Percentiles rank a stretch among this genome's conserved stretches.
Conservation (phyloP, 345 rosid genomes). For the Sisymbrium irio region DNA sequence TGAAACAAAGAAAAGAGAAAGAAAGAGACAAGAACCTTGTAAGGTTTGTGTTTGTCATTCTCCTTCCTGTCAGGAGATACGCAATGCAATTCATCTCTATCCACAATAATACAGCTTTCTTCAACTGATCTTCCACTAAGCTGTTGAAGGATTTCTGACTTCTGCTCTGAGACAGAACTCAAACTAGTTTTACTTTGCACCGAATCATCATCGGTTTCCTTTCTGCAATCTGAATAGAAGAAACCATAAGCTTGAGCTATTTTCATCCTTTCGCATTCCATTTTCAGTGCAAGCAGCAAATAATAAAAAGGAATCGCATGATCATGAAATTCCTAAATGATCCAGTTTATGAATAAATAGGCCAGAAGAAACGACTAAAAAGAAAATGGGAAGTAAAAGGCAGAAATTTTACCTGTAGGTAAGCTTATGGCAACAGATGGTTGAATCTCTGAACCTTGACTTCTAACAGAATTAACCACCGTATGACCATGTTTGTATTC, state of each 20-base stretch:
- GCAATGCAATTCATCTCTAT: constrained; percentile 44
- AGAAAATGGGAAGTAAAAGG: background rate
- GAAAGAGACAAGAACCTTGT: constrained; percentile 46
- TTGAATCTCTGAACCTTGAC: constrained; percentile 20
- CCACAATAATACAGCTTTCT: constrained; percentile 65
- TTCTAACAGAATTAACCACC: constrained; percentile 18
- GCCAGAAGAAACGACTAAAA: background rate
- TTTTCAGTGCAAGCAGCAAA: background rate
- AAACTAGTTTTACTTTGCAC: constrained; percentile 5
- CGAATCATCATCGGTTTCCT: constrained; percentile 25
- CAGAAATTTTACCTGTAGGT: constrained; percentile 27
- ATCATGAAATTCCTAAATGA: background rate
- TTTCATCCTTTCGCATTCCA: background rate
- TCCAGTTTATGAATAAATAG: background rate
- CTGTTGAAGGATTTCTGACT: constrained; percentile 31
- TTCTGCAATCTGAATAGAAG: constrained; percentile 27
- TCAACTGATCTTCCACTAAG: constrained; percentile 42
- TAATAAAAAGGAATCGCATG: background rate
- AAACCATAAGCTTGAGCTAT: constrained; percentile 10
- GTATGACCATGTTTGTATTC: background rate
- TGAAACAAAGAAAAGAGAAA: constrained; percentile 2
- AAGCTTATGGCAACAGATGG: constrained; percentile 14
- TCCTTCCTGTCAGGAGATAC: constrained; percentile 32
- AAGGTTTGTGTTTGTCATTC: constrained; percentile 46
- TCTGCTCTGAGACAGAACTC: constrained; percentile 27